Conservation (phyloP, 2,329 filamentous ascomycete genomes). For the Zasmidium angulare region DNA sequence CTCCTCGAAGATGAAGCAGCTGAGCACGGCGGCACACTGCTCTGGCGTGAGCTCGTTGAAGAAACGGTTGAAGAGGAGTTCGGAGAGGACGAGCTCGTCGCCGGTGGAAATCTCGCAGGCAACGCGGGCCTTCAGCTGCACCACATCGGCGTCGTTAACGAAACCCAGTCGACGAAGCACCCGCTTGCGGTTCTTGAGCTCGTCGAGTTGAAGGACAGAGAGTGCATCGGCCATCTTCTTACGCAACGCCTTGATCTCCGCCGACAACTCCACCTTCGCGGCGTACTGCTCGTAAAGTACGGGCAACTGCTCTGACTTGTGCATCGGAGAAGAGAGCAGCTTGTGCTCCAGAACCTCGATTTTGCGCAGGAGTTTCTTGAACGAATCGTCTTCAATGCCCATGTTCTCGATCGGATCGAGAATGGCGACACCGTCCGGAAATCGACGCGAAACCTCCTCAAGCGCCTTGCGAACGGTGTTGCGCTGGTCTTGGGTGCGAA, state of each 20-base stretch:
- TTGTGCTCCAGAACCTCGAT: slow-evolving; percentile 95
- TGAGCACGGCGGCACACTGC: slow-evolving; percentile 79
- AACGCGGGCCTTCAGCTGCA: slow-evolving; percentile 94
- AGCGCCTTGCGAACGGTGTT: slow-evolving; percentile 68
- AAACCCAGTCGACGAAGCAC: slow-evolving; percentile 92
- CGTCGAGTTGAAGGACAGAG: slow-evolving; percentile 88
- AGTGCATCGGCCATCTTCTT: slow-evolving; percentile 82
- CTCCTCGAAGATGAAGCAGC: slow-evolving; percentile 97
- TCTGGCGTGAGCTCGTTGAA: slow-evolving; percentile 95
- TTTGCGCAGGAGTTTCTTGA: slow-evolving; percentile 89
- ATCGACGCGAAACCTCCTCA: slow-evolving; percentile 78
- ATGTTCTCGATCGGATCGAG: slow-evolving; percentile 96
- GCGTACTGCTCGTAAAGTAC: slow-evolving; percentile 86
- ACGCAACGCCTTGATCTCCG: slow-evolving; percentile 84
- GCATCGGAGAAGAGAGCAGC: slow-evolving; percentile 82
- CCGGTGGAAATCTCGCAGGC: slow-evolving; percentile 97
- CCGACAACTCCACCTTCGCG: slow-evolving; percentile 70
- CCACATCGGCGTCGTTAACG: slow-evolving; percentile 92
- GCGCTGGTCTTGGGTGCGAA: slow-evolving; percentile 66
- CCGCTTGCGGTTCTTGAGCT: slow-evolving; percentile 92
- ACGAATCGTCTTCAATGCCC: slow-evolving; percentile 86
- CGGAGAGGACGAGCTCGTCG: slow-evolving; percentile 88
- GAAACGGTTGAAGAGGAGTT: slow-evolving; percentile 94
- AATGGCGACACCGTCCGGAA: slow-evolving; percentile 86
- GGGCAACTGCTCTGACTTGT: slow-evolving; percentile 81